Evolutionary conservation across 2,329 filamentous ascomycete species (phyloP).

Genomic region (Talaromyces verruculosus): DNA sequence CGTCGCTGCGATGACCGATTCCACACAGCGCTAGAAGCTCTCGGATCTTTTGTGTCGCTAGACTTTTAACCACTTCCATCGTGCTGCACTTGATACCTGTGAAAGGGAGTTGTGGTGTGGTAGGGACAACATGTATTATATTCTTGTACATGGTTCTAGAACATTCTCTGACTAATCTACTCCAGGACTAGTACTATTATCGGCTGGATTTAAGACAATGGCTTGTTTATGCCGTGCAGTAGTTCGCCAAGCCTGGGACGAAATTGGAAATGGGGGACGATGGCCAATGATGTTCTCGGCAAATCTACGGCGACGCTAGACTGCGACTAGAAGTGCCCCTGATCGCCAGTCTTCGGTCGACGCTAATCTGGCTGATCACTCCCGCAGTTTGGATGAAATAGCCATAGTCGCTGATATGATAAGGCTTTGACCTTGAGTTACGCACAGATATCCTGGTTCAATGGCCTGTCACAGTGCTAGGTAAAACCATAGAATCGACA

Average conservation of each 20-base stretch:
- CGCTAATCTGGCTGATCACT: neutral
- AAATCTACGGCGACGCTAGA: neutral
- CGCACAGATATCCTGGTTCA: too few species aligned
- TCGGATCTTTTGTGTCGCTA: conserved; percentile 6
- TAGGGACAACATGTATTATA: neutral
- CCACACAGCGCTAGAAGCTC: conserved; percentile 9
- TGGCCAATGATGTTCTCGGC: conserved; percentile 17
- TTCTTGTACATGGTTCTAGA: neutral
- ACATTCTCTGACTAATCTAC: neutral
- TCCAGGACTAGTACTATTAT: neutral
- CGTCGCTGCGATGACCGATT: neutral
- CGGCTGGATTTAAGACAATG: neutral
- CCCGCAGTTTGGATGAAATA: neutral
- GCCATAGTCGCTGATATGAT: neutral
- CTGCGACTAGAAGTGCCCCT: neutral
- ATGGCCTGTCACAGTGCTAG: too few species aligned
- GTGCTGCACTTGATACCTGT: neutral
- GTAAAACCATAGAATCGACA: too few species aligned
- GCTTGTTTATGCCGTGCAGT: neutral
- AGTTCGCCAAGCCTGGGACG: conserved; percentile 7
- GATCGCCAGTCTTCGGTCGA: neutral
- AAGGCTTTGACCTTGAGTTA: neutral
- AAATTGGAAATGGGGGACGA: neutral
- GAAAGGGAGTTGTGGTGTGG: neutral
- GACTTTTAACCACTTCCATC: conserved; percentile 5